phyloP scores from a whole-genome alignment of 2,329 filamentous ascomycete genomes.

The Eurotiales sp. region DNA sequence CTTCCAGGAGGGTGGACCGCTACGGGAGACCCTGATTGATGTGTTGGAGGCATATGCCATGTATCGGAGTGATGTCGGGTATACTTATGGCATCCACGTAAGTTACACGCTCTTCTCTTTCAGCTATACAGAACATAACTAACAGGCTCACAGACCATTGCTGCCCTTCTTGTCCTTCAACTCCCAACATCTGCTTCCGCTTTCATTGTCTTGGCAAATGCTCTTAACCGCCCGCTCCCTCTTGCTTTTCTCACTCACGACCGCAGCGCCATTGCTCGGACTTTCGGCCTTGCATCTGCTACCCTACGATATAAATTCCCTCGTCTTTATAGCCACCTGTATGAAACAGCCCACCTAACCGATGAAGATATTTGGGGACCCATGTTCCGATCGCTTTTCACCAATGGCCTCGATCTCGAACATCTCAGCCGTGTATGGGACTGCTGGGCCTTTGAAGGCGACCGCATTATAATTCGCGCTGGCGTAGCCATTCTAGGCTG shows the following conservation, averaged over 20 bases:
- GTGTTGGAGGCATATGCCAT: conserved; percentile 60
- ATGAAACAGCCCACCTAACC: conserved; percentile 36
- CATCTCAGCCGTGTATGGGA: conserved; percentile 57
- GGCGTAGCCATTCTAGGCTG: conserved; percentile 43
- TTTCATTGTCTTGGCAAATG: conserved; percentile 58
- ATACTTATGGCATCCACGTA: conserved; percentile 56
- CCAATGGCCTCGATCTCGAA: conserved; percentile 50
- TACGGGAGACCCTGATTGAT: conserved; percentile 54
- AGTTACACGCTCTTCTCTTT: conserved; percentile 20
- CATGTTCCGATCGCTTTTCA: conserved; percentile 53
- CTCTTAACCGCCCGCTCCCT: conserved; percentile 58
- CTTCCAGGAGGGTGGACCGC: conserved; percentile 52
- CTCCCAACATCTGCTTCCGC: conserved; percentile 50
- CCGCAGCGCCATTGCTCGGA: conserved; percentile 51
- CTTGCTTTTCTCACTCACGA: conserved; percentile 60
- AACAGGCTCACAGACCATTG: conserved; percentile 42
- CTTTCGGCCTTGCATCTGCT: conserved; percentile 53
- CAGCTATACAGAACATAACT: background rate
- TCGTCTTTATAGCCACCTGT: conserved; percentile 51
- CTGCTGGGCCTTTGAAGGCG: conserved; percentile 59
- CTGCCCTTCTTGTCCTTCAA: conserved; percentile 57
- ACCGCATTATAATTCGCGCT: conserved; percentile 46
- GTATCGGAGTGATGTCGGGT: conserved; percentile 61
- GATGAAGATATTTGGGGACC: conserved; percentile 49
- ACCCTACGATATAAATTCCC: conserved; percentile 58